Percentiles rank a stretch among this genome's conserved stretches.
These are phyloP conservation scores for Nakazawaea populi DNA, from an alignment of 805 yeast genomes.

Conservation along the genomic window DNA sequence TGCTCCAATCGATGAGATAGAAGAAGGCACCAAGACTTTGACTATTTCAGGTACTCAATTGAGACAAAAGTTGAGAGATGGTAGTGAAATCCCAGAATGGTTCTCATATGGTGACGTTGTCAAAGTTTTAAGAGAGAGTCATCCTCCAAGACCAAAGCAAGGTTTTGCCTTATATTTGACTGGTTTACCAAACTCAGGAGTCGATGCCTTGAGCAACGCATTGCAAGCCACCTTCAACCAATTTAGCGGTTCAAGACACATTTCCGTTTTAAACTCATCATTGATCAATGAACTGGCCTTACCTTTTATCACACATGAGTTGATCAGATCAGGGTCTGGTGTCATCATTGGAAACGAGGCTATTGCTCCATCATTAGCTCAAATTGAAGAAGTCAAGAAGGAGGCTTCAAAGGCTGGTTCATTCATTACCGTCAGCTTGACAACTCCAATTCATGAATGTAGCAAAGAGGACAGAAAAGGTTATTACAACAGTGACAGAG, in stretches of 20 bases:
- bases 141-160: slow-evolving; percentile 86
- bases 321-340: slow-evolving; percentile 88
- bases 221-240: slow-evolving; percentile 88
- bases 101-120: slow-evolving; percentile 97
- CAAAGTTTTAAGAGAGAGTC: slow-evolving; percentile 79
- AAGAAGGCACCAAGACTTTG: slow-evolving; percentile 71
- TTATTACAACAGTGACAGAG: slow-evolving; percentile 36
- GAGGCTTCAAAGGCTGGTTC: slow-evolving; percentile 42
- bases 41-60: slow-evolving; percentile 94
- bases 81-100: slow-evolving; percentile 92
- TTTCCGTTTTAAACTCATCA: slow-evolving; percentile 43
- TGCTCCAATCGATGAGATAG: slow-evolving; percentile 91
- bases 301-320: slow-evolving; percentile 64
- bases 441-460: slow-evolving; percentile 40
- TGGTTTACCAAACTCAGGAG: slow-evolving; percentile 54
- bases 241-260: slow-evolving; percentile 78
- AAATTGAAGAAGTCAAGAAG: slow-evolving; percentile 36
- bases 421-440: slow-evolving; percentile 45
- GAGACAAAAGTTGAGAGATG: slow-evolving; percentile 80
- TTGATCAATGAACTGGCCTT: slow-evolving; percentile 31
- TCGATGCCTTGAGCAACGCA: slow-evolving; percentile 69
- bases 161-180: slow-evolving; percentile 78
- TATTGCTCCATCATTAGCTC: slow-evolving; percentile 37
- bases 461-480: slow-evolving; percentile 46
- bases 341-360: slow-evolving; percentile 59